phyloP scores from a whole-genome alignment of 2,329 filamentous ascomycete genomes.

The Fusarium sarcochroum region DNA sequence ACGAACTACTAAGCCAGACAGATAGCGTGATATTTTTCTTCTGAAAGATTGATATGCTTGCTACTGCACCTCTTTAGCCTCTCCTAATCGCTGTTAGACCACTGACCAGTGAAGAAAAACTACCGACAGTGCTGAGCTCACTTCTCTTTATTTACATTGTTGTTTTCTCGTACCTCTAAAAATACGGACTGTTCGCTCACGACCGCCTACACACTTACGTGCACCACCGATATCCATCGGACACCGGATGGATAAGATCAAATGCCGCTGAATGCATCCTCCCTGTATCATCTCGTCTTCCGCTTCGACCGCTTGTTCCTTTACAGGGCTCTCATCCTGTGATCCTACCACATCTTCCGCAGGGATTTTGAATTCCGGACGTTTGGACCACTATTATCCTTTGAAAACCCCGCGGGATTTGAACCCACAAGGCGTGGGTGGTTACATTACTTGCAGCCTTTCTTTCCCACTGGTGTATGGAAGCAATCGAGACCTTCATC shows the following conservation, averaged over 20 bases:
- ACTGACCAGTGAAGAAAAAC: too few relatives aligned
- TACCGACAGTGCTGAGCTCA: too few relatives aligned
- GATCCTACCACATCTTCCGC: neutral
- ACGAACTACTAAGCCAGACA: too few relatives aligned
- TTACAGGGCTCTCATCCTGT: neutral
- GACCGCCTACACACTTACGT: neutral
- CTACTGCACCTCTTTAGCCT: too few relatives aligned
- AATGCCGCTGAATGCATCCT: too few relatives aligned
- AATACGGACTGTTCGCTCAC: neutral
- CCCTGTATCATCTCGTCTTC: neutral
- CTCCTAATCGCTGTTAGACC: neutral
- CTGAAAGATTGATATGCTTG: too few relatives aligned
- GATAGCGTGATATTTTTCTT: too few relatives aligned
- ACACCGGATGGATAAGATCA: neutral
- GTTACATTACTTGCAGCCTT: neutral
- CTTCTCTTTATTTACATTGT: neutral
- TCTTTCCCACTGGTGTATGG: neutral
- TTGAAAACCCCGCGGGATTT: neutral
- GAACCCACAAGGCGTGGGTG: too few relatives aligned
- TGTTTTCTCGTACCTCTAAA: neutral
- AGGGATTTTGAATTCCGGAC: neutral
- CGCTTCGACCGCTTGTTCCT: too few relatives aligned
- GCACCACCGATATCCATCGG: neutral
- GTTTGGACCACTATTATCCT: neutral
- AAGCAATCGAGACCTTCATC: too few relatives aligned